These are phyloP conservation scores for Fusarium begoniae DNA, from an alignment of 2,329 filamentous ascomycete species.

Conservation along the genomic window DNA sequence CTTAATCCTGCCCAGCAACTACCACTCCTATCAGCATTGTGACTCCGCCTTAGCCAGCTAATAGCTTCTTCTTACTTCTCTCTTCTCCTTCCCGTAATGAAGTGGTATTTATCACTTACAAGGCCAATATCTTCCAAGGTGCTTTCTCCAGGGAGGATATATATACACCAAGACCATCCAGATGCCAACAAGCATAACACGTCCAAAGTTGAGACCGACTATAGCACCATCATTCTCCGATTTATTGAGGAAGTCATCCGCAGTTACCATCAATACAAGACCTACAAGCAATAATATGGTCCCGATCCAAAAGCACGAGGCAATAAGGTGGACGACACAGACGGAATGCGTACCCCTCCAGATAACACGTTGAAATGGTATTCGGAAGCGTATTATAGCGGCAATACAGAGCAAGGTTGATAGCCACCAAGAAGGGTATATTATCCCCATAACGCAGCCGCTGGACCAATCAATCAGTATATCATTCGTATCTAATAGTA, in stretches of 20 bases:
- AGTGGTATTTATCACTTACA: no score
- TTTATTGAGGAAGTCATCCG: not conserved
- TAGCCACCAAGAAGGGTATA: not conserved
- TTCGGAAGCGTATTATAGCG: not conserved
- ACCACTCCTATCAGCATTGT: accelerated
- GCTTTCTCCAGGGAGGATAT: not conserved
- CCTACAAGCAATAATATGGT: not conserved
- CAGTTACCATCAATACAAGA: not conserved
- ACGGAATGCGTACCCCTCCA: not conserved
- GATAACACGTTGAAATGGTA: not conserved
- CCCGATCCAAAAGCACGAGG: not conserved
- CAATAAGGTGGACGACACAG: not conserved
- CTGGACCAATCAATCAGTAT: accelerated
- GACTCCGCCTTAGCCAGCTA: not conserved
- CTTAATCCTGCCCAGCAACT: accelerated
- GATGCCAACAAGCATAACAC: not conserved
- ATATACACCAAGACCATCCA: accelerated
- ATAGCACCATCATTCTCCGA: not conserved
- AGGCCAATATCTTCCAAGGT: accelerated
- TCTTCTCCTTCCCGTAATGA: not conserved
- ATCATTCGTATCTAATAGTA: accelerated
- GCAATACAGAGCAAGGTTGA: not conserved
- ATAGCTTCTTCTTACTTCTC: accelerated
- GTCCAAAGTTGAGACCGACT: not conserved
- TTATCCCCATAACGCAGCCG: not conserved